Evolutionary conservation across 2,329 filamentous ascomycete genomes (phyloP).

Genomic region (Colletotrichum orbiculare): DNA sequence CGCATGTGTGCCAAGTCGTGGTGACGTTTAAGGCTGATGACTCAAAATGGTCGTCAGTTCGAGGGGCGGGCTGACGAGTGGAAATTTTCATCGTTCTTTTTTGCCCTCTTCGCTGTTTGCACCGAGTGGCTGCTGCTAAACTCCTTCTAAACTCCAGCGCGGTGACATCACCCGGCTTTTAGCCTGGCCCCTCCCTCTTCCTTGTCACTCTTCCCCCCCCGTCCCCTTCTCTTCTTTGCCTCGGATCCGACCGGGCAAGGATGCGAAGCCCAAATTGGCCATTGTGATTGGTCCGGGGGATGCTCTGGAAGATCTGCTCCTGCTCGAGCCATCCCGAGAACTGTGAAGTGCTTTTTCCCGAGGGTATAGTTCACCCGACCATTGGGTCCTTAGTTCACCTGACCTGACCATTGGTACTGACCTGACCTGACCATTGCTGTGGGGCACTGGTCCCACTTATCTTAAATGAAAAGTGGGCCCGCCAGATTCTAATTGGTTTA

Average conservation of each 20-base stretch:
- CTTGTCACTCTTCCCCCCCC: neutral
- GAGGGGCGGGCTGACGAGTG: constrained; percentile 6
- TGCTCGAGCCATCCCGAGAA: constrained; percentile 21
- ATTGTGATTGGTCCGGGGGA: no score
- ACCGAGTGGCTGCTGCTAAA: neutral
- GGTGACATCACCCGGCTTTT: constrained; percentile 26
- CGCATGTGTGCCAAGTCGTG: constrained; percentile 13
- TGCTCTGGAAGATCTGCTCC: neutral
- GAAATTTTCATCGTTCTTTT: constrained; percentile 5
- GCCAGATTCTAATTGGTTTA: no score
- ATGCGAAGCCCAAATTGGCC: constrained; percentile 8
- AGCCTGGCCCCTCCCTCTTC: neutral
- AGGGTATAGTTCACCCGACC: no score
- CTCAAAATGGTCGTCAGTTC: constrained; percentile 4
- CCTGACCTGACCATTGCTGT: no score
- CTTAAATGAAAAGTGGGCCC: no score
- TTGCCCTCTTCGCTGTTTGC: neutral
- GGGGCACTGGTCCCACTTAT: no score
- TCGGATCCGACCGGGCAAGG: constrained; percentile 23
- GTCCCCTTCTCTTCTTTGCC: neutral
- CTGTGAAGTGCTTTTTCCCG: constrained; percentile 9
- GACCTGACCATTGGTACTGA: no score
- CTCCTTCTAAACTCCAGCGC: constrained; percentile 22
- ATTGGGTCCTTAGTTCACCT: no score
- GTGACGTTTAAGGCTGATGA: constrained; percentile 37